Evolutionary conservation across 768 basidiomycete genomes (phyloP).

Genomic region (Nidularia pulvinata): DNA sequence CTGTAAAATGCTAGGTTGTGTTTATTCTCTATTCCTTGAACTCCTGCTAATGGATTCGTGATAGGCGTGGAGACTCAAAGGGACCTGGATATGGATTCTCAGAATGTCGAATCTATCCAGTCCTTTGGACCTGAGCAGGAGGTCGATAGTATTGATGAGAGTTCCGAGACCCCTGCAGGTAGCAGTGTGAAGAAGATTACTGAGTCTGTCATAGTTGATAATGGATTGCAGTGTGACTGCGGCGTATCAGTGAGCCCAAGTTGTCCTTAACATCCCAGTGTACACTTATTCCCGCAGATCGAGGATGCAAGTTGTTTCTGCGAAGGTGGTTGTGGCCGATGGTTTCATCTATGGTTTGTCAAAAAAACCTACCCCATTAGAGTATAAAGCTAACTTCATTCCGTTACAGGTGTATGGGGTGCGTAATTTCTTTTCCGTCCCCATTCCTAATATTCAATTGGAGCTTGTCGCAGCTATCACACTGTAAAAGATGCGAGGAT

Average conservation of each 20-base stretch:
- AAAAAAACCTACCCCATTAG: background rate
- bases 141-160: background rate
- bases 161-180: background rate
- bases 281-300: conserved; percentile 29
- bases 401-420: conserved; percentile 61
- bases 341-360: conserved; percentile 78
- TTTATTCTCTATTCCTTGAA: background rate
- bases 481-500: conserved; percentile 54
- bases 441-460: background rate
- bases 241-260: conserved; percentile 46
- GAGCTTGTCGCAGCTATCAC: conserved; percentile 50
- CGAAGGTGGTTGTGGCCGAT: conserved; percentile 70
- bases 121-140: background rate
- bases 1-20: conserved; percentile 46
- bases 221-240: conserved; percentile 67
- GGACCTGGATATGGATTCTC: background rate
- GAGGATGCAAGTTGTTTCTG: conserved; percentile 63
- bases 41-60: background rate
- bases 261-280: background rate
- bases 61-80: conserved; percentile 43
- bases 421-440: conserved; percentile 2
- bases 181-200: background rate
- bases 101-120: background rate
- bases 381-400: no score
- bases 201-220: conserved; percentile 16